These are phyloP conservation scores for Erigeron philadelphicus DNA, from an alignment of 140 eudicot genomes.

Conservation along the genomic window DNA sequence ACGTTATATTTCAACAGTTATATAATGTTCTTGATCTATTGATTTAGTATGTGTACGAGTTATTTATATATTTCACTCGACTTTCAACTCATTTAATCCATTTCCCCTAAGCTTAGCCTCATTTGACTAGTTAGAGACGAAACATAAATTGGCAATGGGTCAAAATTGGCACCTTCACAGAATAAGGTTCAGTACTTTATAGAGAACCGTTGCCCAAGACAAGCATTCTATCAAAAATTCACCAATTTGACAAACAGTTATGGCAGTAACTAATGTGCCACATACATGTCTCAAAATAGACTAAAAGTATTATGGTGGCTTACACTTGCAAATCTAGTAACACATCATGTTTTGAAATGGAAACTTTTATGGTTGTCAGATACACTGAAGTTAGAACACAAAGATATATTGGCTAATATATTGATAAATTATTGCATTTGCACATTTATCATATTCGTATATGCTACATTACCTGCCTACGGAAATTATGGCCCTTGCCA, in stretches of 20 bases:
- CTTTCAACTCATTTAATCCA: too few species aligned
- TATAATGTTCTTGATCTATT: too few species aligned
- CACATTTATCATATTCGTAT: background rate
- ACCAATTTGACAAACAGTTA: background rate
- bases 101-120: too few species aligned
- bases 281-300: background rate
- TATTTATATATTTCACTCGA: too few species aligned
- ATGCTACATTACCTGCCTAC: constrained; percentile 73
- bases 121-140: too few species aligned
- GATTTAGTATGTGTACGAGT: too few species aligned
- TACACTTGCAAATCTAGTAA: background rate
- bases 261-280: background rate
- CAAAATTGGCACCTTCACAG: background rate
- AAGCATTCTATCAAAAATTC: background rate
- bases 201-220: constrained; percentile 1
- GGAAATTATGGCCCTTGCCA: constrained; percentile 85
- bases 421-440: background rate
- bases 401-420: background rate
- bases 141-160: too few species aligned
- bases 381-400: background rate
- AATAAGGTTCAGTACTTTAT: background rate
- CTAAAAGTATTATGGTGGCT: background rate
- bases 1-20: too few species aligned
- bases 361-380: background rate
- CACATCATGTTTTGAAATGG: background rate